Conservation (phyloP, 2,329 filamentous ascomycete genomes). For the Huntiella bhutanensis region DNA sequence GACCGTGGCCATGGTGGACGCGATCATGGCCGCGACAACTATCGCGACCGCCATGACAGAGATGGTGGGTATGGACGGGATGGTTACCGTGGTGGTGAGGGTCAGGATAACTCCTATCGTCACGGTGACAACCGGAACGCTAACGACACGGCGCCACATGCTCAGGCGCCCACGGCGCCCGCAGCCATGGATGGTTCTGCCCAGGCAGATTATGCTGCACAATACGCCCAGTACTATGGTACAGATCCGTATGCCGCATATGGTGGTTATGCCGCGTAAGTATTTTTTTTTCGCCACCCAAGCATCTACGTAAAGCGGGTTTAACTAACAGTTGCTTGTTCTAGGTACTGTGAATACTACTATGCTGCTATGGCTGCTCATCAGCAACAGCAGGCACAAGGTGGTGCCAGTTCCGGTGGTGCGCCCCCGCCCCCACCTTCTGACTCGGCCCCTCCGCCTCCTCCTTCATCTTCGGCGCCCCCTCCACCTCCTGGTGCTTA, state of each 20-base stretch:
- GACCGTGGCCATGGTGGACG: slow-evolving; percentile 18
- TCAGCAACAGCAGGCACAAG: slow-evolving; percentile 23
- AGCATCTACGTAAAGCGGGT: neutral
- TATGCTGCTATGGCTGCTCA: slow-evolving; percentile 30
- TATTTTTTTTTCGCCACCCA: neutral
- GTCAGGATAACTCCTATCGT: slow-evolving; percentile 12
- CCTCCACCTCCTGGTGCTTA: slow-evolving; percentile 20
- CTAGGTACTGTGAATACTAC: slow-evolving; percentile 32
- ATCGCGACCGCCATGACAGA: slow-evolving; percentile 16
- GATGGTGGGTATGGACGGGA: slow-evolving; percentile 16
- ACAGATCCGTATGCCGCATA: slow-evolving; percentile 79
- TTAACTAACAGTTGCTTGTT: slow-evolving; percentile 13
- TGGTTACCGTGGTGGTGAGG: slow-evolving; percentile 14
- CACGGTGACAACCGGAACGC: slow-evolving; percentile 12
- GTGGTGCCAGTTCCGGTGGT: slow-evolving; percentile 29
- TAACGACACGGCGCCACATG: slow-evolving; percentile 17
- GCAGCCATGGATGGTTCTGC: slow-evolving; percentile 7
- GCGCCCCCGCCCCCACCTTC: slow-evolving; percentile 44
- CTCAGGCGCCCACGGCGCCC: slow-evolving; percentile 17
- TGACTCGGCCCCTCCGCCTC: slow-evolving; percentile 34
- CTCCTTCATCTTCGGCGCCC: slow-evolving; percentile 20
- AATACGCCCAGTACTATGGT: slow-evolving; percentile 70
- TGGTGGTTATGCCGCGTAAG: slow-evolving; percentile 66
- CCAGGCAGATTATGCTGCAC: slow-evolving; percentile 47
- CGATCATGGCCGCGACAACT: slow-evolving; percentile 10